Conservation (phyloP, 768 basidiomycete genomes). For the Lactarius psammicola region DNA sequence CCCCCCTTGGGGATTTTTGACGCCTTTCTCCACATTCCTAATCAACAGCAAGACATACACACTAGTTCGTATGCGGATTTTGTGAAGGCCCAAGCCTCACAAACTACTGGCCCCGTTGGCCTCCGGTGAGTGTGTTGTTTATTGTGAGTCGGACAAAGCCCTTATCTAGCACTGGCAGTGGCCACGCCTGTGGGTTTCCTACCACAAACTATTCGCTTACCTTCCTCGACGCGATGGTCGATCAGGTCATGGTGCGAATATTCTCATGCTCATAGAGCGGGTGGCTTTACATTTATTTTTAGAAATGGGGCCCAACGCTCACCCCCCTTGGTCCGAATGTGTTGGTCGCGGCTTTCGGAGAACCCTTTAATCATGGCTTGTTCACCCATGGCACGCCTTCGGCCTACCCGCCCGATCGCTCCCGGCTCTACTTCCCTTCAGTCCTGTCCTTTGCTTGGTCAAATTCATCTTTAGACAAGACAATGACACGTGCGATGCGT, state of each 20-base stretch:
- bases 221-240: conserved; percentile 41
- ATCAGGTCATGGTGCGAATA: conserved; percentile 39
- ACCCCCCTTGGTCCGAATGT: conserved; percentile 38
- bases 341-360: conserved; percentile 42
- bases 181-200: conserved; percentile 40
- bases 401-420: conserved; percentile 43
- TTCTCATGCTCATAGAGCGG: not conserved
- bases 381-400: conserved; percentile 38
- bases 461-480: not conserved
- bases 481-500: not conserved
- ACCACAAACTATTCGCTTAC: conserved; percentile 36
- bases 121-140: conserved; percentile 21
- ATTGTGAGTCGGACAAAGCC: not conserved
- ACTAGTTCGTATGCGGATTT: conserved; percentile 40
- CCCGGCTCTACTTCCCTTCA: not conserved
- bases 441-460: not conserved
- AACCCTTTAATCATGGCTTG: conserved; percentile 45
- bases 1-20: conserved; percentile 48
- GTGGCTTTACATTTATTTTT: not conserved
- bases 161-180: not conserved
- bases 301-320: conserved; percentile 44
- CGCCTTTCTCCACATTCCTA: conserved; percentile 42
- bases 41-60: conserved; percentile 36
- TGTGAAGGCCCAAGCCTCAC: conserved; percentile 36
- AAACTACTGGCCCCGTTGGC: conserved; percentile 32